These are phyloP conservation scores for Dioszegia crocea DNA, from an alignment of 768 basidiomycete species.

Conservation along the genomic window DNA sequence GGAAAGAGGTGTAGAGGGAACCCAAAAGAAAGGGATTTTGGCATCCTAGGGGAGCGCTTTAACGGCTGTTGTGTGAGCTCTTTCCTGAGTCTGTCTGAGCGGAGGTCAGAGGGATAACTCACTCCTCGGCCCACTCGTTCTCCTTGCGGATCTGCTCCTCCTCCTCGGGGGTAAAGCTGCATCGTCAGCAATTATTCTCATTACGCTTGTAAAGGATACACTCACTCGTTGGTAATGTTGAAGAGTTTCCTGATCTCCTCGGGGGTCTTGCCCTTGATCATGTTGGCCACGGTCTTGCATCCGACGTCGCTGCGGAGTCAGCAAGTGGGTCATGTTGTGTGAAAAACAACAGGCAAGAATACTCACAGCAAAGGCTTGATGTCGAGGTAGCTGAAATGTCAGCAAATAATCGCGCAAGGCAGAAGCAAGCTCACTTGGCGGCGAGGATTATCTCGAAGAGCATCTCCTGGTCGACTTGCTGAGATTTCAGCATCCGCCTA, in stretches of 20 bases:
- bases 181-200: conserved; percentile 22
- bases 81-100: no score
- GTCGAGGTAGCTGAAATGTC: conserved; percentile 69
- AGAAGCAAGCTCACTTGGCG: conserved; percentile 58
- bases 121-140: conserved; percentile 62
- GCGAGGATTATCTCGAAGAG: conserved; percentile 99
- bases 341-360: no score
- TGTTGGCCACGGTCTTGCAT: conserved; percentile 65
- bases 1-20: neutral
- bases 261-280: conserved; percentile 99
- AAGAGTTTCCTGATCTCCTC: conserved; percentile 98
- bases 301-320: conserved; percentile 35
- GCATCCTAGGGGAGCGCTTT: neutral
- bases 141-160: conserved; percentile 99
- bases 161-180: conserved; percentile 99
- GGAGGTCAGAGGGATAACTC: conserved; percentile 17
- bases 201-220: neutral
- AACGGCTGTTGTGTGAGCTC: neutral
- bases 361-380: conserved; percentile 95
- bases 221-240: conserved; percentile 67
- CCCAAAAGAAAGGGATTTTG: neutral
- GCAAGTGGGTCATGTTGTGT: neutral
- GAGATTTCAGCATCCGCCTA: neutral
- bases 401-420: neutral
- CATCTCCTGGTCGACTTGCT: conserved; percentile 93